A percentile compares a stretch with the other conserved stretches of the same genome.
Evolutionary conservation across 1,139 yeast genomes (phyloP).

Genomic region (Blastobotrys apis): DNA sequence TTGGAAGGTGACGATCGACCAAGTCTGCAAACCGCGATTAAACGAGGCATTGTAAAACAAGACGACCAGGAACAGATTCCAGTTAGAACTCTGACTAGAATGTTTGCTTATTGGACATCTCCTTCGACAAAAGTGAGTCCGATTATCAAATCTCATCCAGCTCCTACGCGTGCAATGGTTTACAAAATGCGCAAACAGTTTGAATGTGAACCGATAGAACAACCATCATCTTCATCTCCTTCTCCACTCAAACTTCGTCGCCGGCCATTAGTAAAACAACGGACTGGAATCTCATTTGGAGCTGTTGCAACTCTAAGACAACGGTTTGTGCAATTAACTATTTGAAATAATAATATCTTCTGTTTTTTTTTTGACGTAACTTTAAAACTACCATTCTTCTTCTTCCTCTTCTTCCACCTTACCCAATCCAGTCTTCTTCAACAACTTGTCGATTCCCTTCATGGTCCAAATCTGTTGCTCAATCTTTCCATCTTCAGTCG

Average conservation of each 20-base stretch:
- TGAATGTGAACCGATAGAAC: slow-evolving; percentile 19
- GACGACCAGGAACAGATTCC: slow-evolving; percentile 19
- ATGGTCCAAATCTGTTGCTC: slow-evolving; percentile 76
- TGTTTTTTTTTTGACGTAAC: not conserved
- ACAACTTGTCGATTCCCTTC: slow-evolving; percentile 65
- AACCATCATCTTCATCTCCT: not conserved
- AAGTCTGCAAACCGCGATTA: slow-evolving; percentile 24
- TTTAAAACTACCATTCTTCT: slow-evolving; percentile 12
- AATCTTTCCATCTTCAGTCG: slow-evolving; percentile 44
- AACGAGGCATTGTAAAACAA: slow-evolving; percentile 18
- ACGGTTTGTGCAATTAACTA: slow-evolving; percentile 17
- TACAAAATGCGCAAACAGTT: slow-evolving; percentile 24
- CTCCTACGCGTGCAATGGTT: slow-evolving; percentile 30
- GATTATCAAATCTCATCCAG: slow-evolving; percentile 9
- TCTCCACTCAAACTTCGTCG: not conserved
- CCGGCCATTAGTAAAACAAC: slow-evolving; percentile 15
- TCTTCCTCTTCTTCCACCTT: slow-evolving; percentile 49
- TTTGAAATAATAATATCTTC: not conserved
- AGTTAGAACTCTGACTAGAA: slow-evolving; percentile 26
- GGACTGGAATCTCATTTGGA: slow-evolving; percentile 15
- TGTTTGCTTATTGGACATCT: slow-evolving; percentile 25
- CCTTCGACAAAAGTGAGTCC: slow-evolving; percentile 2
- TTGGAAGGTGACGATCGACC: slow-evolving; percentile 25
- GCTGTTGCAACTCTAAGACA: slow-evolving; percentile 24
- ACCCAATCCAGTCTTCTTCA: slow-evolving; percentile 69